Evolutionary conservation across 257 asterid species (phyloP).

Genomic region (Solanum pimpinellifolium): DNA sequence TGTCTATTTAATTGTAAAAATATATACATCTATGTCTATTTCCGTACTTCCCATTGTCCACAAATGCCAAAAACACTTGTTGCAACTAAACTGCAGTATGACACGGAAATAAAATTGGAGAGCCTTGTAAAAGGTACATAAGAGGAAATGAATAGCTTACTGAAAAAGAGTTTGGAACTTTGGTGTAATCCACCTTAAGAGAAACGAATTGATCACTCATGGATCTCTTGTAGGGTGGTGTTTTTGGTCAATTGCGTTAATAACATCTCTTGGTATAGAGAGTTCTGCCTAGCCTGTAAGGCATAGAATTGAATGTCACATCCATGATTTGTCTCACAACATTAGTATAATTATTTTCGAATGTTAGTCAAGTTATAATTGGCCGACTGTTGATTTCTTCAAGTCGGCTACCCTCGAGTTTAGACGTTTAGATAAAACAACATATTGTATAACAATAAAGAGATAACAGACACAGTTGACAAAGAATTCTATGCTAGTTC

Average conservation of each 20-base stretch:
- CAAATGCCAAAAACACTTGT: neutral
- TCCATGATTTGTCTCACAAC: neutral
- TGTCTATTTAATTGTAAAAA: neutral
- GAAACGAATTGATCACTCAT: neutral
- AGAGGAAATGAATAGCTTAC: neutral
- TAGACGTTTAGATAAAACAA: too few species aligned
- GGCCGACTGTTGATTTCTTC: too few species aligned
- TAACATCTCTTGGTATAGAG: neutral
- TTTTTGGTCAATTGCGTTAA: neutral
- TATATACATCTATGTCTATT: neutral
- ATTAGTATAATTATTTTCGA: neutral
- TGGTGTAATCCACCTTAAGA: neutral
- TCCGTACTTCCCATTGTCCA: neutral
- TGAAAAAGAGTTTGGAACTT: neutral
- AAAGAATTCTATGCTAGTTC: too few species aligned
- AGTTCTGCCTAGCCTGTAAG: neutral
- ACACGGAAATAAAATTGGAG: neutral
- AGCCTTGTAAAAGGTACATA: neutral
- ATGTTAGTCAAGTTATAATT: too few species aligned
- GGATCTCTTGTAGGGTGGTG: neutral
- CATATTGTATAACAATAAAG: too few species aligned
- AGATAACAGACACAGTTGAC: too few species aligned
- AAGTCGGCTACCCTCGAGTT: too few species aligned
- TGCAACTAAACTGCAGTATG: neutral
- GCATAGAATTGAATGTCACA: neutral